Base-by-base conservation (phyloP, 345 rosid genomes). In the Mercurialis annua region DNA sequence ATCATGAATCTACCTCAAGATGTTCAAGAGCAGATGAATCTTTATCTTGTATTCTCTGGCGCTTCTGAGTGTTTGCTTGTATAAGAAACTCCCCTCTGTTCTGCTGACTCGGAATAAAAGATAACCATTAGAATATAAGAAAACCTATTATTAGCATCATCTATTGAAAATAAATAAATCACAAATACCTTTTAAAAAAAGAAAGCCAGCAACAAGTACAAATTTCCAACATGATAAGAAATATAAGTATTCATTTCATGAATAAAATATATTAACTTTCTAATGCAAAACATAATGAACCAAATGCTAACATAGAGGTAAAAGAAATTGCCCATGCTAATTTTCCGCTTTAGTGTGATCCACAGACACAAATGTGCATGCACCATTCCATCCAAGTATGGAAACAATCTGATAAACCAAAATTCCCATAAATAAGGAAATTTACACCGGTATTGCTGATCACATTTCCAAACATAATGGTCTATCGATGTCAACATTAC, bases 1-100 rank as follows among this genome's bases (percentile, higher is more conserved):
- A 70, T 44, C 26, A 69, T 49, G 61, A 70, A 49, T 73, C 36
- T 77, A 89, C 98, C 92, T 90, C 96, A 42, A 77, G 76, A 73
- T 51, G 82, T 71, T 89, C 86, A 65, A 80, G 77, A 74, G 66
- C 77, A 71, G 72, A 20, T 21, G 82, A 66, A 77, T 63, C 76
- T 67, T 79, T 84, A 70, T 83, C 89, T 72, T 82, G 81, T 71
- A 86, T 69, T 80, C 86, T 92, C 58, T 77, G 90, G 21, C 98
- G 92, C 81, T 95, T 95, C 59, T 81, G 87, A 56, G 86, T 92
- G 62, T 92, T 92, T 48, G 98, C 97, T 81, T 83, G 96, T 81
- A 95, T 95, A 14, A 88, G 87, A 78, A 89, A 95, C 71, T 86
- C 98, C 55, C 87, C 96, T 23, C 84, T 85, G 76, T 78, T 79